These are phyloP conservation scores for Maudiozyma barnettii DNA, from an alignment of 805 yeast genomes.

Conservation along the genomic window DNA sequence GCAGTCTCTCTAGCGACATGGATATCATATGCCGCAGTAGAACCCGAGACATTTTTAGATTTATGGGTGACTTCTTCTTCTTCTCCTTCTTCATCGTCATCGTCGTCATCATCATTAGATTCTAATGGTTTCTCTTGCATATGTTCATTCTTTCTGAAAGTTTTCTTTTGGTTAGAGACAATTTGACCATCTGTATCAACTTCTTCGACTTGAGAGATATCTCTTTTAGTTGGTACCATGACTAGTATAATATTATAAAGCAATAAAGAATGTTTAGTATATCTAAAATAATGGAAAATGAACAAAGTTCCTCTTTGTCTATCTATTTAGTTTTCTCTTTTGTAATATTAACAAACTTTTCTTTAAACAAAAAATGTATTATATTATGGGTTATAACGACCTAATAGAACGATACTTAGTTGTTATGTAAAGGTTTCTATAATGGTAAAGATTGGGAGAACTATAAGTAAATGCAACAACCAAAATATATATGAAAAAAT, in stretches of 20 bases:
- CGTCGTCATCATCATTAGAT: slow-evolving; percentile 25
- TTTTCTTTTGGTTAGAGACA: not conserved
- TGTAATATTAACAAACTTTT: too few relatives aligned
- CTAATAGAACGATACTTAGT: too few relatives aligned
- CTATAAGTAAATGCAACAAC: not conserved
- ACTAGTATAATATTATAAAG: too few relatives aligned
- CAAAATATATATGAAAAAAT: not conserved
- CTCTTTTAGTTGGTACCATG: slow-evolving; percentile 6
- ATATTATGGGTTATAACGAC: too few relatives aligned
- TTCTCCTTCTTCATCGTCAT: slow-evolving; percentile 13
- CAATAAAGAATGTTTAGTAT: too few relatives aligned
- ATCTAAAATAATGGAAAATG: too few relatives aligned
- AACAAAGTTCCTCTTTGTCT: too few relatives aligned
- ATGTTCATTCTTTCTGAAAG: not conserved
- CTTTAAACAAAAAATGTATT: too few relatives aligned
- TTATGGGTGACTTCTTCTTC: slow-evolving; percentile 11
- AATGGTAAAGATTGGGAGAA: too few relatives aligned
- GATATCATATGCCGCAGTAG: slow-evolving; percentile 58
- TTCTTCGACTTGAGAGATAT: slow-evolving; percentile 4
- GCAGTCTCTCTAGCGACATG: slow-evolving; percentile 91
- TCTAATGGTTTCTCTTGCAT: slow-evolving; percentile 11
- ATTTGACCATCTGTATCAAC: not conserved
- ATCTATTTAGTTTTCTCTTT: too few relatives aligned
- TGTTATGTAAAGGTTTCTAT: too few relatives aligned
- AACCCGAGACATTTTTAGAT: slow-evolving; percentile 6